A percentile compares a stretch with the other conserved stretches of the same genome.
These are phyloP conservation scores for Septoria linicola DNA, from an alignment of 2,329 filamentous ascomycete genomes.

Conservation along the genomic window DNA sequence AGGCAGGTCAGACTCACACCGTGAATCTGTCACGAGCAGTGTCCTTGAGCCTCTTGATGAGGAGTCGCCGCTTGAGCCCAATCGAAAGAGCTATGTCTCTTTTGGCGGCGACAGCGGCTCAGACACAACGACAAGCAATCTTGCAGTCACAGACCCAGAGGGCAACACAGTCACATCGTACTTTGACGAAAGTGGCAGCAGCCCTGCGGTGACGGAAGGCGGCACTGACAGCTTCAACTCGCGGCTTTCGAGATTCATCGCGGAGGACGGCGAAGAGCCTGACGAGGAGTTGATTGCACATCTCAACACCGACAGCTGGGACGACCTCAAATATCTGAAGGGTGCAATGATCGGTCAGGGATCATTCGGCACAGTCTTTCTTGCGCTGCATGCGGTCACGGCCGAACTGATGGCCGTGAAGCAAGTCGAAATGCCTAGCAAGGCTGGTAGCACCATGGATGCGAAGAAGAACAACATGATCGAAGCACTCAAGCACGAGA, in stretches of 20 bases:
- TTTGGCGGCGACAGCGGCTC: conserved; percentile 71
- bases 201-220: conserved; percentile 53
- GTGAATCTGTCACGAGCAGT: conserved; percentile 86
- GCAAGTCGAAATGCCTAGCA: conserved; percentile 88
- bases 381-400: conserved; percentile 91
- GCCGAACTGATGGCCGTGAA: conserved; percentile 98
- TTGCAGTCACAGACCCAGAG: conserved; percentile 75
- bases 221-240: conserved; percentile 71
- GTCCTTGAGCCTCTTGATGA: conserved; percentile 88
- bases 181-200: conserved; percentile 75
- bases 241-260: conserved; percentile 76
- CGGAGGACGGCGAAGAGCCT: conserved; percentile 85
- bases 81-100: conserved; percentile 94
- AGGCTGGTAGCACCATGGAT: conserved; percentile 74
- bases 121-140: conserved; percentile 61
- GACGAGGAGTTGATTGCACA: conserved; percentile 90
- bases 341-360: conserved; percentile 95
- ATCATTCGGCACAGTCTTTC: conserved; percentile 92
- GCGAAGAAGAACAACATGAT: conserved; percentile 97
- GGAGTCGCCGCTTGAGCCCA: conserved; percentile 80
- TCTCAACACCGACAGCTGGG: conserved; percentile 88
- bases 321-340: conserved; percentile 99
- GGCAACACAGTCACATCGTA: conserved; percentile 72
- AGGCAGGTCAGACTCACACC: conserved; percentile 61
- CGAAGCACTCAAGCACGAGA: conserved; percentile 93